Base-by-base conservation (phyloP, 495 filamentous ascomycete genomes). In the Chlorociboria aeruginascens region DNA sequence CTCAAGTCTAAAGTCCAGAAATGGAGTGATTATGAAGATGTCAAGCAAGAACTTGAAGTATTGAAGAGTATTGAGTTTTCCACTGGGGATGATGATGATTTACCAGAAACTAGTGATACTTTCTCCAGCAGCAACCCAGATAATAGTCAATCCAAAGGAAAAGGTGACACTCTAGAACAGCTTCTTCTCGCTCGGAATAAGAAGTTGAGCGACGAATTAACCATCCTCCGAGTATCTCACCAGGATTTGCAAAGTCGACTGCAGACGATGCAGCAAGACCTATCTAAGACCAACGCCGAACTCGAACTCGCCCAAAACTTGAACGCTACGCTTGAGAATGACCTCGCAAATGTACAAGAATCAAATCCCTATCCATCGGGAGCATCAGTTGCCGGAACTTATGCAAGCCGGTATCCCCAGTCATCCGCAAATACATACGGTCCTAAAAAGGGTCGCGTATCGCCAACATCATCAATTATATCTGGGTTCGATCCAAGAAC, bases 51-150 rank as follows among this genome's bases (percentile, higher is more conserved):
- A 64, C 73, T 98, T 20, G 92, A 97, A 55, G 88, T 98, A 40
- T 76, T 98, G 54, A 95, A 95, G 79, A 92, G 89, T 54, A 95
- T 98, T 51, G 92, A 98, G 61, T 95, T 98, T 58, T 80, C 89
- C 0, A 85, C 86, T 0, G 86, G 85, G 8, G 88, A 95, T 52
- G 87, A 95, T 51, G 87, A 92, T 17, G 73, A 66, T 30, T 51
- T 49, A 34, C 55, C 52, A 53, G 53, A 52, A 45, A 55, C 25
- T 41, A 59, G 32, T 6, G 30, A 39, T 48, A 40, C 46, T 32
- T 35, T 14, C 13, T 9, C 34, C 8, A 54, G 57, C 35, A 56
- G 60, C 10, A 81, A 77, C 55, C 6, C 25, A 8, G 53, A 54
- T 32, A 50, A 48, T 31, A 79, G 78, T 6, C 55, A 69, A 3